Percentiles rank a stretch among this genome's conserved stretches.
These are phyloP conservation scores for Aspergillus bombycis DNA, from an alignment of 2,329 filamentous ascomycete species.

Conservation along the genomic window DNA sequence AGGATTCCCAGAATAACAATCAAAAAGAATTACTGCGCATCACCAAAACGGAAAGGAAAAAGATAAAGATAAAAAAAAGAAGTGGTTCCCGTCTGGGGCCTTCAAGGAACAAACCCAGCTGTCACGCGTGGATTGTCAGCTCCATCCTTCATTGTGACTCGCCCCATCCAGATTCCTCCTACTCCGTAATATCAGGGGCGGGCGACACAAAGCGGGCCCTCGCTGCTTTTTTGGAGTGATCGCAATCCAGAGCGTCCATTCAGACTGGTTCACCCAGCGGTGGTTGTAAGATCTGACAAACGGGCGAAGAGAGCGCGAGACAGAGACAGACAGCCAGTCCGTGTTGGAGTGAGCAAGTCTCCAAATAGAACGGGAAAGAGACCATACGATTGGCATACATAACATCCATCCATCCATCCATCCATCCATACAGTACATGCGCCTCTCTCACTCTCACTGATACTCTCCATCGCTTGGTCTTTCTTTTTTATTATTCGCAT, in stretches of 20 bases:
- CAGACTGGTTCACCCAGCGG: conserved; percentile 20
- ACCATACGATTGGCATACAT: not conserved
- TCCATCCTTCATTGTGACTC: conserved; percentile 7
- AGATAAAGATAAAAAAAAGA: not conserved
- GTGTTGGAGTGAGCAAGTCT: not conserved
- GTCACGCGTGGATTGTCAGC: not conserved
- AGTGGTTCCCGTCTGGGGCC: not conserved
- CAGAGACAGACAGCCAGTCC: not conserved
- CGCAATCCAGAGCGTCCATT: not conserved
- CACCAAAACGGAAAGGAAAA: too few species aligned
- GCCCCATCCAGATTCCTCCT: not conserved
- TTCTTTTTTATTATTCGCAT: conserved; percentile 5
- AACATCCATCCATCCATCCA: not conserved
- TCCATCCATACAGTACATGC: not conserved
- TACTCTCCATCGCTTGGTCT: conserved; percentile 5
- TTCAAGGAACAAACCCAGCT: not conserved
- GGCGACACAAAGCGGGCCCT: conserved; percentile 18
- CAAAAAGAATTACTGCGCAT: too few species aligned
- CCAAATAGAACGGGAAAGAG: conserved; percentile 1
- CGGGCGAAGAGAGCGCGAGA: not conserved
- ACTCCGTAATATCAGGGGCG: conserved; percentile 15
- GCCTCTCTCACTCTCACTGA: conserved; percentile 7
- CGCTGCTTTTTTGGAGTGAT: conserved; percentile 13
- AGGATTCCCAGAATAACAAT: not conserved
- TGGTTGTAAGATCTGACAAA: conserved; percentile 19